phyloP scores from a whole-genome alignment of 2,329 filamentous ascomycete species.

The Raffaelea ambrosiae region DNA sequence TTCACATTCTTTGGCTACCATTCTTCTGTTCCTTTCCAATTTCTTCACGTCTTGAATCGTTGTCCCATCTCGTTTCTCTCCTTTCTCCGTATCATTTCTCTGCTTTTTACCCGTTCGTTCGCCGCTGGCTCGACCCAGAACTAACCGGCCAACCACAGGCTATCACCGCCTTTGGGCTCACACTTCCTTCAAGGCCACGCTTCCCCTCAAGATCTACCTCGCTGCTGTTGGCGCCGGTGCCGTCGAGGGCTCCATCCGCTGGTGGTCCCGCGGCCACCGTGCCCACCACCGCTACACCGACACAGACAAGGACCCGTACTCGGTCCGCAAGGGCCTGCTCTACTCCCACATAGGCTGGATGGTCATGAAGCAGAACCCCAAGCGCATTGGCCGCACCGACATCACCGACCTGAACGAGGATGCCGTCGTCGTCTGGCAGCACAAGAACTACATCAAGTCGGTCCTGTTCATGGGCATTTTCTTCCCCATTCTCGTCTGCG shows the following conservation, averaged over 20 bases:
- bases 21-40: no score
- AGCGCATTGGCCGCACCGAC: slow-evolving; percentile 78
- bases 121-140: not conserved
- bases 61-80: no score
- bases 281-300: slow-evolving; percentile 89
- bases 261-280: slow-evolving; percentile 83
- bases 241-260: slow-evolving; percentile 77
- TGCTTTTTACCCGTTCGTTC: not conserved
- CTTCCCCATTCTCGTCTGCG: slow-evolving; percentile 67
- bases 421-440: slow-evolving; percentile 77
- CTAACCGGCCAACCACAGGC: slow-evolving; percentile 26
- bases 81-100: no score
- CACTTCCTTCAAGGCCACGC: slow-evolving; percentile 68
- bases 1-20: no score
- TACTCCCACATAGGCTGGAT: slow-evolving; percentile 88
- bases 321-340: slow-evolving; percentile 76
- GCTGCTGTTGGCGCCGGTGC: slow-evolving; percentile 74
- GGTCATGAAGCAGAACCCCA: slow-evolving; percentile 89
- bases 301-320: slow-evolving; percentile 87
- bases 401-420: slow-evolving; percentile 86
- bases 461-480: slow-evolving; percentile 69
- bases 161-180: slow-evolving; percentile 85
- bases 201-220: slow-evolving; percentile 73
- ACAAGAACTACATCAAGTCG: slow-evolving; percentile 76
- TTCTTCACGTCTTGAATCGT: no score